phyloP scores from a whole-genome alignment of 371 early-diverging fungal species.

The Mucor saturninus region DNA sequence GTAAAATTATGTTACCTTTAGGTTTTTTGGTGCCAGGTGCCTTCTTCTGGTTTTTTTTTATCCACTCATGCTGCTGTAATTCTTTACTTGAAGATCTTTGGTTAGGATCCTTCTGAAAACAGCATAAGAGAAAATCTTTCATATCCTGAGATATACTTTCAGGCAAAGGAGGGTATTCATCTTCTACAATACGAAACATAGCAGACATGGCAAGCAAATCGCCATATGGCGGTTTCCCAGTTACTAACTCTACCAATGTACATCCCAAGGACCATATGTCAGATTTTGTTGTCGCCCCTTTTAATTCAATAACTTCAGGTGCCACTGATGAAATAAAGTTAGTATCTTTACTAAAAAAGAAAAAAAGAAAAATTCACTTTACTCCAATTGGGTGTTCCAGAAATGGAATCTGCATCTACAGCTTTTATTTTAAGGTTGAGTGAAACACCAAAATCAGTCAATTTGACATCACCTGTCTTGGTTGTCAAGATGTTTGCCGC shows the following conservation, averaged over 20 bases:
- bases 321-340: constrained; percentile 69
- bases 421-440: constrained; percentile 76
- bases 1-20: background rate
- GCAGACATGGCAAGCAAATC: constrained; percentile 85
- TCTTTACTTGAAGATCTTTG: constrained; percentile 72
- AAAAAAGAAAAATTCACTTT: constrained; percentile 25
- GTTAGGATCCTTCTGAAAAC: constrained; percentile 82
- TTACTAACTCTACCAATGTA: constrained; percentile 84
- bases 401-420: constrained; percentile 68
- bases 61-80: constrained; percentile 77
- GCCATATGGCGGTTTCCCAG: constrained; percentile 87
- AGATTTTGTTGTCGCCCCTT: constrained; percentile 80
- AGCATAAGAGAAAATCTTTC: constrained; percentile 71
- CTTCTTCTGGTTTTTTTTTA: constrained; percentile 23
- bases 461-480: constrained; percentile 91
- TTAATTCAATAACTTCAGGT: constrained; percentile 92
- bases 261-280: constrained; percentile 93
- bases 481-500: constrained; percentile 95
- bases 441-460: constrained; percentile 96
- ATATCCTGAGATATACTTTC: constrained; percentile 79
- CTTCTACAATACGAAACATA: constrained; percentile 91
- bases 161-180: constrained; percentile 87
- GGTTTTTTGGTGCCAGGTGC: constrained; percentile 25
- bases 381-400: constrained; percentile 97
- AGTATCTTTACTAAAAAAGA: background rate